Evolutionary conservation across 176 grass and related monocot genomes (phyloP).

Genomic region (Eremochloa ophiuroides): DNA sequence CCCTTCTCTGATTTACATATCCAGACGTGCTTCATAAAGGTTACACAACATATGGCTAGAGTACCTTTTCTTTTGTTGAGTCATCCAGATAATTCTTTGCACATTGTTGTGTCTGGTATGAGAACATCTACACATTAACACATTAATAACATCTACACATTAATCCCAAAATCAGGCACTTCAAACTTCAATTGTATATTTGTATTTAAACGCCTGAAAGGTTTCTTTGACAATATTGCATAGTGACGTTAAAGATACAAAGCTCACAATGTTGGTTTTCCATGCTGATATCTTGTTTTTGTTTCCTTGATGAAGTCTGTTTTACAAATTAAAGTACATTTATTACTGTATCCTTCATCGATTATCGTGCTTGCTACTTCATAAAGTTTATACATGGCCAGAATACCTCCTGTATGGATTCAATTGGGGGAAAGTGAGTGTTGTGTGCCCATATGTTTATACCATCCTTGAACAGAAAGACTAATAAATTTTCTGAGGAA

Average conservation of each 20-base stretch:
- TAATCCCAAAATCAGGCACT: not conserved
- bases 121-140: no score
- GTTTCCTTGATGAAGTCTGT: not conserved
- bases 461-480: not conserved
- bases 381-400: not conserved
- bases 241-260: not conserved
- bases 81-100: not conserved
- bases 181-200: not conserved
- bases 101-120: not conserved
- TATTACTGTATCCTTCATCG: not conserved
- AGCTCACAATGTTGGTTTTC: no score
- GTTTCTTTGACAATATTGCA: not conserved
- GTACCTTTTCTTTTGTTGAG: not conserved
- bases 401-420: not conserved
- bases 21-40: no score
- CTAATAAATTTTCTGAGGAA: not conserved
- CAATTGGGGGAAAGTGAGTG: not conserved
- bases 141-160: no score
- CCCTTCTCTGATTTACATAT: not conserved
- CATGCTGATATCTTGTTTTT: not conserved
- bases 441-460: not conserved
- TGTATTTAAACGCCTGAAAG: not conserved
- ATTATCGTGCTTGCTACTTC: not conserved
- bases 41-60: no score
- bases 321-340: not conserved